A percentile compares a stretch with the other conserved stretches of the same genome.
Evolutionary conservation across 2,329 filamentous ascomycete genomes (phyloP).

Genomic region (Sporothrix luriei): DNA sequence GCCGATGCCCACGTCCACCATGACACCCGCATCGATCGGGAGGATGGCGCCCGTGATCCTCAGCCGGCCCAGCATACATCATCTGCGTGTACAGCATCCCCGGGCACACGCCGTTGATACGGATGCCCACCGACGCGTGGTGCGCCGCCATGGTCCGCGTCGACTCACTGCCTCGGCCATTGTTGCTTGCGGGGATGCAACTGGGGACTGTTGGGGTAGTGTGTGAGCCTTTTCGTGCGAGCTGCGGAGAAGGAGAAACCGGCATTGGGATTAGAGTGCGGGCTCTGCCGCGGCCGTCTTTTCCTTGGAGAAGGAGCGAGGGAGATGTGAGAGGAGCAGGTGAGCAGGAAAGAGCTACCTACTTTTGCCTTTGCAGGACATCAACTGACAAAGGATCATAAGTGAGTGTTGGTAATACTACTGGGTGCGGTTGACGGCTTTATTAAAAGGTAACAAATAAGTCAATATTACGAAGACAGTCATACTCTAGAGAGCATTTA

Average conservation of each 20-base stretch:
- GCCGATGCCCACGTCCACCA: constrained; percentile 28
- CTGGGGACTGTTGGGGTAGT: background rate
- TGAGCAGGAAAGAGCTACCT: background rate
- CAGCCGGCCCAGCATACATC: constrained; percentile 40
- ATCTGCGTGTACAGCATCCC: constrained; percentile 54
- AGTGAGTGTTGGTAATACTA: too few relatives aligned
- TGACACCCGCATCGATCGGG: constrained; percentile 30
- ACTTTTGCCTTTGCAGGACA: background rate
- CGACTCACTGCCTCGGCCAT: constrained; percentile 7
- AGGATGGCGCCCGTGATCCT: constrained; percentile 30
- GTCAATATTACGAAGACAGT: background rate
- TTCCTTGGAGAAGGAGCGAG: background rate
- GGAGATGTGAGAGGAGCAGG: too few relatives aligned
- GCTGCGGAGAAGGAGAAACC: background rate
- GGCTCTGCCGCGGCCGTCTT: constrained; percentile 16
- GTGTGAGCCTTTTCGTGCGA: too few relatives aligned
- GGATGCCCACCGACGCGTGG: constrained; percentile 50
- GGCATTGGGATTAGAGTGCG: background rate
- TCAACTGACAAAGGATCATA: background rate
- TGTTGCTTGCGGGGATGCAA: constrained; percentile 20
- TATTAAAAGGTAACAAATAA: background rate
- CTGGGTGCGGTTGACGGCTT: too few relatives aligned
- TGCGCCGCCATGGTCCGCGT: constrained; percentile 55
- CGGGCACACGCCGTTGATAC: constrained; percentile 56
- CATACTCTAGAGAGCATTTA: too few relatives aligned